These are phyloP conservation scores for Trichomonas vaginalis DNA, from an alignment of 208 protist species.

Conservation along the genomic window DNA sequence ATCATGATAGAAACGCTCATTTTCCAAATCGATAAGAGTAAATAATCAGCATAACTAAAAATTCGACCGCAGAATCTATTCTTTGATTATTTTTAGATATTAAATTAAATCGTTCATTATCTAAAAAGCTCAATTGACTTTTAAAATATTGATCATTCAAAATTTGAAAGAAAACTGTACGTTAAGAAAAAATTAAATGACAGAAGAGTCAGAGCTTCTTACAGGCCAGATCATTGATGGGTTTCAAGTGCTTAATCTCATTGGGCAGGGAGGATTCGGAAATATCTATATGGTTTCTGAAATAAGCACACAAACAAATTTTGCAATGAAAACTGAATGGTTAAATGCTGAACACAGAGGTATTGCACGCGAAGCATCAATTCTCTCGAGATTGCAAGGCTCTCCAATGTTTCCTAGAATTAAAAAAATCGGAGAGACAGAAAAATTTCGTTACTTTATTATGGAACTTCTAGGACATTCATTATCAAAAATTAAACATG, in stretches of 20 bases:
- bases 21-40: too few species aligned
- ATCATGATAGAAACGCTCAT: too few species aligned
- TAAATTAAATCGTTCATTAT: too few species aligned
- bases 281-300: not conserved
- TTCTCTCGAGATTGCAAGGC: not conserved
- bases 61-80: too few species aligned
- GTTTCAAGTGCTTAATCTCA: not conserved
- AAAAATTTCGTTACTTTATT: not conserved
- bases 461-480: not conserved
- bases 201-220: too few species aligned
- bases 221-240: not conserved
- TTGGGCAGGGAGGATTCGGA: not conserved
- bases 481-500: not conserved
- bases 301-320: not conserved
- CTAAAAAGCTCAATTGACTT: too few species aligned
- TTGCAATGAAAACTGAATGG: not conserved
- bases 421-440: not conserved
- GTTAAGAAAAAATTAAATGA: too few species aligned
- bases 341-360: not conserved
- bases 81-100: too few species aligned
- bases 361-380: not conserved
- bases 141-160: too few species aligned
- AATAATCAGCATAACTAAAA: too few species aligned
- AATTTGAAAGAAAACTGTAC: too few species aligned
- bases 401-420: not conserved